Evolutionary conservation across 2,329 filamentous ascomycete species (phyloP).

Genomic region (Scytalidium sp.): DNA sequence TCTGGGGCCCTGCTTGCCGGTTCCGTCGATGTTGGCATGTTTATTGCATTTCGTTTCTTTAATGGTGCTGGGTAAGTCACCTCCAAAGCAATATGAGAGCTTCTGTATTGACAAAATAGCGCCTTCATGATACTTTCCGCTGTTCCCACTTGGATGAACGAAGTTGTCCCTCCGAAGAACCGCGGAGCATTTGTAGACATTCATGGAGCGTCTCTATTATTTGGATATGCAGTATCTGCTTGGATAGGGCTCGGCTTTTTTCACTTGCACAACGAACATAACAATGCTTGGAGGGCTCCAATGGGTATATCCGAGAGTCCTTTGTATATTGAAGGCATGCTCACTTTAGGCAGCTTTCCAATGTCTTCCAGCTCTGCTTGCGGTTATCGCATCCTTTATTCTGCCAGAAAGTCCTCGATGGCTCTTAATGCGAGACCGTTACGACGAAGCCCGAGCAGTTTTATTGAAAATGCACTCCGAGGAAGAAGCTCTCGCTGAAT

Average conservation of each 20-base stretch:
- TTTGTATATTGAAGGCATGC: too few relatives aligned
- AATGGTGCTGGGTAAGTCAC: background rate
- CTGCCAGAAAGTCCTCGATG: conserved; percentile 32
- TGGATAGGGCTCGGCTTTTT: conserved; percentile 10
- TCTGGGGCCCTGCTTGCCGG: background rate
- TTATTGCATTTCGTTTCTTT: conserved; percentile 3
- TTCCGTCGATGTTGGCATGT: conserved; percentile 2
- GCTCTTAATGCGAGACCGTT: conserved; percentile 40
- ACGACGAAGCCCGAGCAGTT: conserved; percentile 72
- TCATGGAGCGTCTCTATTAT: conserved; percentile 6
- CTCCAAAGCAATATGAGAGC: too few relatives aligned
- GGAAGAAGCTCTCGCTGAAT: too few relatives aligned
- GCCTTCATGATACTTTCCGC: background rate
- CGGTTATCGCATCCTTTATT: conserved; percentile 79
- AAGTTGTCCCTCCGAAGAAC: conserved; percentile 9
- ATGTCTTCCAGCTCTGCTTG: conserved; percentile 45
- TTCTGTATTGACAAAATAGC: too few relatives aligned
- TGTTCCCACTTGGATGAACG: conserved; percentile 10
- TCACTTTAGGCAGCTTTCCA: conserved; percentile 1
- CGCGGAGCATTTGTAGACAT: conserved; percentile 10
- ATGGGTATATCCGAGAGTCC: background rate
- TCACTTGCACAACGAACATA: conserved; percentile 2
- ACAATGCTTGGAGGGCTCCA: conserved; percentile 8
- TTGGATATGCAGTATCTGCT: conserved; percentile 8
- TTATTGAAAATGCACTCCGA: conserved; percentile 28